Evolutionary conservation across 1,284 basidiomycete genomes (phyloP).

Genomic region (Ustilago xerochloae): DNA sequence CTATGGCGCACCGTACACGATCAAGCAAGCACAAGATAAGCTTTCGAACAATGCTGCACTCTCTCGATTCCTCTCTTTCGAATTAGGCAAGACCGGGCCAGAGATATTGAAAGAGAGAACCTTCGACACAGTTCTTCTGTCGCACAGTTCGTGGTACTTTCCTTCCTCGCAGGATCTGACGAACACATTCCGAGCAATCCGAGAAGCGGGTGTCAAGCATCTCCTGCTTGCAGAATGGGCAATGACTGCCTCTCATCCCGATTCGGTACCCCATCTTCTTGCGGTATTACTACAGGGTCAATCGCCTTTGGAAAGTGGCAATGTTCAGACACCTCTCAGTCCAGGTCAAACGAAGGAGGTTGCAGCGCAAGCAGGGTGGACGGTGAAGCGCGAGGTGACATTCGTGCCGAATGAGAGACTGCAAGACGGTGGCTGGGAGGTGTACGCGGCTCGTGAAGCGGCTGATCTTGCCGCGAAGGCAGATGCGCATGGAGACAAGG

Average conservation of each 20-base stretch:
- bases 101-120: conserved; percentile 4
- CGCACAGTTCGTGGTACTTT: conserved; percentile 35
- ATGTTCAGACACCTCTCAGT: conserved; percentile 15
- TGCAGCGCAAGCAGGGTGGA: conserved; percentile 16
- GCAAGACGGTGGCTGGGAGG: conserved; percentile 31
- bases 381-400: conserved; percentile 9
- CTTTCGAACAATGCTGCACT: background rate
- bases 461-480: background rate
- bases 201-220: conserved; percentile 20
- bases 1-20: conserved; percentile 26
- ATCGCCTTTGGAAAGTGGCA: conserved; percentile 10
- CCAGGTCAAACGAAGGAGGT: conserved; percentile 12
- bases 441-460: conserved; percentile 18
- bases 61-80: conserved; percentile 9
- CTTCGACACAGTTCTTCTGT: conserved; percentile 13
- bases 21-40: conserved; percentile 24
- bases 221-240: conserved; percentile 35
- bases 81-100: conserved; percentile 14
- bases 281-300: conserved; percentile 28
- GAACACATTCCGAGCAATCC: conserved; percentile 9
- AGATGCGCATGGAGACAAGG: background rate
- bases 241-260: conserved; percentile 18
- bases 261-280: conserved; percentile 24
- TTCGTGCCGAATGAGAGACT: conserved; percentile 13
- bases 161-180: conserved; percentile 9